A percentile compares a stretch with the other conserved stretches of the same genome.
Conservation (phyloP, 768 basidiomycete species). For the Mycena sanguinolenta region DNA sequence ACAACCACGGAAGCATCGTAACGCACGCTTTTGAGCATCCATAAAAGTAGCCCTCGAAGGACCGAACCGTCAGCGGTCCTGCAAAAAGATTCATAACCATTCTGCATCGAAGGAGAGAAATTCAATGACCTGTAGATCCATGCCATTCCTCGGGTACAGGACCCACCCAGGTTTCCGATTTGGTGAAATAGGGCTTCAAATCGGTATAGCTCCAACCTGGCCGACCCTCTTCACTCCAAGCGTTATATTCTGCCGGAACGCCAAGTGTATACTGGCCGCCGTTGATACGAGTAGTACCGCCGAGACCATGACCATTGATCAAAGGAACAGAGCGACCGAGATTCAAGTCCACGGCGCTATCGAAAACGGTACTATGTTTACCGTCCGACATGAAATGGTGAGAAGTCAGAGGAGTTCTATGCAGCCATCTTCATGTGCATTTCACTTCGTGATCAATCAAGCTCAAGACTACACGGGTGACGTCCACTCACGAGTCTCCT, state of each 20-base stretch:
- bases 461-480: background rate
- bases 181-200: constrained; percentile 49
- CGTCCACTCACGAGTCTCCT: constrained; percentile 36
- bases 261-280: constrained; percentile 45
- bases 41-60: constrained; percentile 4
- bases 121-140: background rate
- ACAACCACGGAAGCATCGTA: background rate
- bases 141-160: constrained; percentile 24
- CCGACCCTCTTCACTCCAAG: constrained; percentile 43
- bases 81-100: background rate
- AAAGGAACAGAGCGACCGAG: constrained; percentile 33
- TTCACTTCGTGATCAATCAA: background rate
- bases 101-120: background rate
- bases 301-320: constrained; percentile 45
- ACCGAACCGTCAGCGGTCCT: constrained; percentile 21
- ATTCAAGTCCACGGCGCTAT: constrained; percentile 27
- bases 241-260: constrained; percentile 42
- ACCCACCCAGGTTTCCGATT: constrained; percentile 43
- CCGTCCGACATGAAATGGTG: constrained; percentile 42
- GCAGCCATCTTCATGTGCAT: constrained; percentile 35
- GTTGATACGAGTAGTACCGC: constrained; percentile 45
- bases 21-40: constrained; percentile 5
- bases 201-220: constrained; percentile 52
- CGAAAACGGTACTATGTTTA: constrained; percentile 36
- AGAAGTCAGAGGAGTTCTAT: constrained; percentile 49